Evolutionary conservation across 257 asterid genomes (phyloP).

Genomic region (Mitragyna speciosa): DNA sequence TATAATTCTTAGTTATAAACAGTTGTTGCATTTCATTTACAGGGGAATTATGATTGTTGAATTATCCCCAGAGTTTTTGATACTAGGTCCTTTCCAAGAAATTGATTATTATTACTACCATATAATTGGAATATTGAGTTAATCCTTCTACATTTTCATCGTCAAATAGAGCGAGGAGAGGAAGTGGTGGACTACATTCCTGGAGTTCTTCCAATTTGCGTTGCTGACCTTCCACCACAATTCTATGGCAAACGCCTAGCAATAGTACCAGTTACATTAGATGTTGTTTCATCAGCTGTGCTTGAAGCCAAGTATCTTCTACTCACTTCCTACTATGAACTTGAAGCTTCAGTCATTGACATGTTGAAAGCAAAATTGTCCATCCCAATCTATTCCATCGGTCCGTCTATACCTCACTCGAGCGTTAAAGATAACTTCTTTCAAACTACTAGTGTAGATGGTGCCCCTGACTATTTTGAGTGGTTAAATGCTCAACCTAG

Average conservation of each 20-base stretch:
- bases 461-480: conserved; percentile 28
- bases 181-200: conserved; percentile 50
- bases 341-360: conserved; percentile 46
- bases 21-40: too few species aligned
- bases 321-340: conserved; percentile 41
- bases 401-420: conserved; percentile 59
- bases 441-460: conserved; percentile 13
- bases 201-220: conserved; percentile 47
- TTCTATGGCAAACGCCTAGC: conserved; percentile 23
- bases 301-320: conserved; percentile 43
- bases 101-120: too few species aligned
- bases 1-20: too few species aligned
- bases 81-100: too few species aligned
- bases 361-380: conserved; percentile 42
- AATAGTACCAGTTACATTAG: conserved; percentile 5
- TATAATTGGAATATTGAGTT: not conserved
- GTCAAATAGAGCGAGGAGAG: conserved; percentile 41
- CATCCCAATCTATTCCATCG: conserved; percentile 53
- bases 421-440: conserved; percentile 12
- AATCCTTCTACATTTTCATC: not conserved
- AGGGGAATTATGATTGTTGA: too few species aligned
- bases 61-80: too few species aligned
- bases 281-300: not conserved
- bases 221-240: conserved; percentile 49
- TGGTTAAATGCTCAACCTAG: conserved; percentile 62